Evolutionary conservation across 2,329 filamentous ascomycete species (phyloP).

Genomic region (Sporothrix curviconia): DNA sequence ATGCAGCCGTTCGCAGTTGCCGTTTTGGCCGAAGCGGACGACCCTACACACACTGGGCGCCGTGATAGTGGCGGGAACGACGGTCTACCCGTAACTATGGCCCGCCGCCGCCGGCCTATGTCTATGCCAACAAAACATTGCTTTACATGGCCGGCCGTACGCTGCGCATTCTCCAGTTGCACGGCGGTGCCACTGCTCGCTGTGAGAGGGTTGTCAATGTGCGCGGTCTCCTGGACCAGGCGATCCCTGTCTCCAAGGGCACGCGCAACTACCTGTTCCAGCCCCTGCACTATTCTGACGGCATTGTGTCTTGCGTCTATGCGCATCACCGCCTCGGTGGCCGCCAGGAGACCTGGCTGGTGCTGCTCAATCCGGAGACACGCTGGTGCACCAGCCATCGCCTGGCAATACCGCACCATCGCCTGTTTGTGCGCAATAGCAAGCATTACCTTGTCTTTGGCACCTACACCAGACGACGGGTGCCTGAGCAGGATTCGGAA

Average conservation of each 20-base stretch:
- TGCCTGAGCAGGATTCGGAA: conserved; percentile 16
- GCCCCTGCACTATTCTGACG: conserved; percentile 50
- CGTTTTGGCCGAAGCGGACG: conserved; percentile 52
- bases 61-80: not conserved
- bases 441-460: conserved; percentile 57
- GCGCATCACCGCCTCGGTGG: conserved; percentile 32
- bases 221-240: conserved; percentile 32
- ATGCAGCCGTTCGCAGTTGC: conserved; percentile 57
- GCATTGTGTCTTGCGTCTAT: conserved; percentile 52
- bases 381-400: conserved; percentile 35
- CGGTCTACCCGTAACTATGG: conserved; percentile 35
- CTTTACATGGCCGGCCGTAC: conserved; percentile 50
- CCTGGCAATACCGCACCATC: conserved; percentile 42
- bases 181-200: conserved; percentile 32
- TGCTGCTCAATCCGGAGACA: conserved; percentile 41
- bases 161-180: conserved; percentile 55
- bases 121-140: conserved; percentile 46
- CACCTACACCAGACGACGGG: conserved; percentile 47
- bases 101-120: conserved; percentile 16
- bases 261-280: conserved; percentile 40
- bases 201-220: conserved; percentile 53
- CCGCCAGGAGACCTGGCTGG: conserved; percentile 41
- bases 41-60: conserved; percentile 38
- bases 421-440: conserved; percentile 63
- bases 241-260: conserved; percentile 30